Conservation (phyloP, 768 basidiomycete genomes). For the Botryobasidium botryosum region DNA sequence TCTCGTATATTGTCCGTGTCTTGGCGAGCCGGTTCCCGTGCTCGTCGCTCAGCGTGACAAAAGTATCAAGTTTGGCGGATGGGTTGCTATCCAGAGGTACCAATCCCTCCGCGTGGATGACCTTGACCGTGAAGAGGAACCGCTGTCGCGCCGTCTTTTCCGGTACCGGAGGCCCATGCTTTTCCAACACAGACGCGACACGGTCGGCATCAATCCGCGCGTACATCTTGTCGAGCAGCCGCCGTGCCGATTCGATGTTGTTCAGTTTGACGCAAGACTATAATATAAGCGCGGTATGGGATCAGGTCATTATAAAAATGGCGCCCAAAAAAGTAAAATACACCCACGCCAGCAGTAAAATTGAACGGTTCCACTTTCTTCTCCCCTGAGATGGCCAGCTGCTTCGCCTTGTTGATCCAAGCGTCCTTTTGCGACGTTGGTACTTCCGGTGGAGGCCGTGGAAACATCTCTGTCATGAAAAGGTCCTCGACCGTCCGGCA, state of each 20-base stretch:
- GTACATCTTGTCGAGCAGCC: constrained; percentile 87
- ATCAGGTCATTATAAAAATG: background rate
- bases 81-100: constrained; percentile 58
- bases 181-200: constrained; percentile 44
- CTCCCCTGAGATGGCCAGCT: constrained; percentile 56
- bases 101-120: constrained; percentile 81
- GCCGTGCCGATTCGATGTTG: constrained; percentile 85
- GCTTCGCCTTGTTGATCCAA: constrained; percentile 74
- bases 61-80: constrained; percentile 74
- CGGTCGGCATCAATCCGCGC: constrained; percentile 80
- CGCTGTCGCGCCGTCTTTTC: constrained; percentile 47
- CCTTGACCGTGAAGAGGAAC: constrained; percentile 87
- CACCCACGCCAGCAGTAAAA: constrained; percentile 51
- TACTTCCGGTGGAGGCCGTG: constrained; percentile 46
- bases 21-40: constrained; percentile 79
- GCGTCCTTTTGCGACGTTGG: constrained; percentile 68
- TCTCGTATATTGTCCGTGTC: constrained; percentile 91
- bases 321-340: background rate
- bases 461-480: constrained; percentile 94
- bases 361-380: constrained; percentile 92
- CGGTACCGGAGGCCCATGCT: constrained; percentile 48
- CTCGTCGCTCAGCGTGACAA: constrained; percentile 88
- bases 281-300: background rate
- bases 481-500: constrained; percentile 72
- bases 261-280: constrained; percentile 94